A percentile compares a stretch with the other conserved stretches of the same genome.
Conservation (phyloP, 2,329 filamentous ascomycete genomes). For the Emmonsia crescens region DNA sequence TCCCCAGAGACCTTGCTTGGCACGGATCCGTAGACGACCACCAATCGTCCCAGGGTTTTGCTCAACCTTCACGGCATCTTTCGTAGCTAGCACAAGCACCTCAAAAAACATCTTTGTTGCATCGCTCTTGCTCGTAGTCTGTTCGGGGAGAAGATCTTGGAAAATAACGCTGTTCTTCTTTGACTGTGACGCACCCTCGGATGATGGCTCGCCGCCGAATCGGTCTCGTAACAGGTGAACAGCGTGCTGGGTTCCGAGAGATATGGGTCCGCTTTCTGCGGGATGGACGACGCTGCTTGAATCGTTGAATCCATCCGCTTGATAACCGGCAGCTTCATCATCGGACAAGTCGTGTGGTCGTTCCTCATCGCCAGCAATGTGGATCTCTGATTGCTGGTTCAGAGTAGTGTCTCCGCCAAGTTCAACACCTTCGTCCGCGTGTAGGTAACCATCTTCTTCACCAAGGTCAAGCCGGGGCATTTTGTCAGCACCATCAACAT, state of each 20-base stretch:
- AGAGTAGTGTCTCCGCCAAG: slow-evolving; percentile 38
- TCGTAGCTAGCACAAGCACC: slow-evolving; percentile 86
- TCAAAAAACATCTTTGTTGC: slow-evolving; percentile 99
- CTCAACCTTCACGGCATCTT: slow-evolving; percentile 95
- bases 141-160: slow-evolving; percentile 80
- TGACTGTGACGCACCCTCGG: slow-evolving; percentile 59
- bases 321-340: slow-evolving; percentile 36
- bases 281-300: slow-evolving; percentile 67
- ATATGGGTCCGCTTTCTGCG: slow-evolving; percentile 74
- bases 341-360: slow-evolving; percentile 33
- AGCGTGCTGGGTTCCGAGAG: slow-evolving; percentile 84
- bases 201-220: slow-evolving; percentile 55
- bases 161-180: slow-evolving; percentile 72
- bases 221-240: slow-evolving; percentile 87
- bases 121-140: slow-evolving; percentile 69
- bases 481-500: slow-evolving; percentile 55
- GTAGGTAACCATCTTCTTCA: slow-evolving; percentile 50
- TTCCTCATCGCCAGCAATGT: slow-evolving; percentile 51
- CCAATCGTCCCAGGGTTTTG: slow-evolving; percentile 64
- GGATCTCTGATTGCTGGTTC: slow-evolving; percentile 47
- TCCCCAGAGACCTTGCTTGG: slow-evolving; percentile 94
- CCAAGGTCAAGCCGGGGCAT: slow-evolving; percentile 51
- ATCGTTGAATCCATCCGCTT: slow-evolving; percentile 61
- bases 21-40: slow-evolving; percentile 69
- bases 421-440: slow-evolving; percentile 41